Evolutionary conservation across 352 stramenopile species (phyloP), one percentile per base, ranked within the genome.

Genomic region (Globisporangium canariense): DNA sequence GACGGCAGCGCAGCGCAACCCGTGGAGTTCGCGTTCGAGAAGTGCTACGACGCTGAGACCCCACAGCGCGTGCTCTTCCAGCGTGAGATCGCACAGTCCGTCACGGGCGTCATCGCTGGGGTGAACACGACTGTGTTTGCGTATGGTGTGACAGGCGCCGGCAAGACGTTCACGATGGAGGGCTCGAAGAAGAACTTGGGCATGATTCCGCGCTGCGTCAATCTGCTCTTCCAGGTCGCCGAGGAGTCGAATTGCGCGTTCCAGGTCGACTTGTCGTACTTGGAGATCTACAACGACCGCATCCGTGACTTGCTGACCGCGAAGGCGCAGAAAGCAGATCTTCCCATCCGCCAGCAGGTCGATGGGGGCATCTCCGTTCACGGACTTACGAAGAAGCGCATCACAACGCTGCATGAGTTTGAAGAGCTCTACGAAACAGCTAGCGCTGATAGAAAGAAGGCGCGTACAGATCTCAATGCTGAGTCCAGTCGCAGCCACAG

Each of bases 271-370:
- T 54, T 91, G 49, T 84, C 72, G 55, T 97, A 92, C 61, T 64
- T 97, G 1, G 84, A 97, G 73, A 83, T 97, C 47, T 96, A 96
- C 75, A 96, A 97, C 71, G 93, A 97, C 73, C 62, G 68, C 14
- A 90, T 97, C 28, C 65, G 78, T 16, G 92, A 96, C 60, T 68
- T 97, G 57, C 66, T 97, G 16, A 62, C 66, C 4, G 36, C 70
- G 16, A 73, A 68, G 34, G 41, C 57, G 5, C 66, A 71, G 30
- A 66, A 73, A 40, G 57, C 30, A 1, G 69, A 78, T 58, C 66
- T 86, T 4, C 59, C 67, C 34, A 71, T 82, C 20, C 70, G 73
- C 11, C 71, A 86, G 64, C 73, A 75, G n/a, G 40, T 72, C 2
- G 66, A 79, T 55, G 68, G 70, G 7, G 59, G 62, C 18, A 73